Conservation (phyloP, 1,284 basidiomycete genomes). For the Rhodotorula sp. region DNA sequence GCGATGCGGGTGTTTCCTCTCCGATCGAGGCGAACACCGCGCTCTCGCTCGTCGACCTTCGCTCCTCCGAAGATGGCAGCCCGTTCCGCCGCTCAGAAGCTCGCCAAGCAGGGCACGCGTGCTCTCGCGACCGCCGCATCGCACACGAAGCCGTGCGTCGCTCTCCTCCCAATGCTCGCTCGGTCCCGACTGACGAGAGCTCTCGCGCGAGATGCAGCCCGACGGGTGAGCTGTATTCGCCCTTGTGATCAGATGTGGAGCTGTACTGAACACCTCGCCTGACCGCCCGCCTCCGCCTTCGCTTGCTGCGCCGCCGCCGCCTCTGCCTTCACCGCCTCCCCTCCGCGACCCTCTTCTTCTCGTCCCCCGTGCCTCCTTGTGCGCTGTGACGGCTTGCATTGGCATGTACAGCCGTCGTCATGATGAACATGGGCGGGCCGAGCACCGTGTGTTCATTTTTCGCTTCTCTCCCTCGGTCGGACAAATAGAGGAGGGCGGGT, state of each 20-base stretch:
- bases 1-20: not conserved
- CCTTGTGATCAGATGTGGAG: not conserved
- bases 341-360: not conserved
- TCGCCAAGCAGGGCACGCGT: slow-evolving; percentile 1
- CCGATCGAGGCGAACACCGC: not conserved
- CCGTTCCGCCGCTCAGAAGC: not conserved
- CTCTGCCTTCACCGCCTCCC: not conserved
- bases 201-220: slow-evolving; percentile 6
- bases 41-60: not conserved
- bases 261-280: not conserved
- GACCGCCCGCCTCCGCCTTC: not conserved
- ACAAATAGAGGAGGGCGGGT: too few species aligned
- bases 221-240: slow-evolving; percentile 10
- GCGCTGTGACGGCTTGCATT: too few species aligned
- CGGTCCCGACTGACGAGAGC: not conserved
- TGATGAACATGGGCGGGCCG: slow-evolving; percentile 99
- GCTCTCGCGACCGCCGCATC: slow-evolving; percentile 10
- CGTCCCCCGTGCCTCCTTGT: too few species aligned
- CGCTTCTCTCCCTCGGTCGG: not conserved
- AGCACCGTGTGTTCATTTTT: slow-evolving; percentile 65
- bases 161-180: not conserved
- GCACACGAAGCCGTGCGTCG: slow-evolving; percentile 11
- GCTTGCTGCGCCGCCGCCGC: not conserved
- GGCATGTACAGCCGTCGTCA: slow-evolving; percentile 71
- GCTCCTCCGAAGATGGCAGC: not conserved